Percentiles rank a stretch among this genome's conserved stretches.
phyloP scores from a whole-genome alignment of 306 rosid genomes.

The Mimosa pudica region DNA sequence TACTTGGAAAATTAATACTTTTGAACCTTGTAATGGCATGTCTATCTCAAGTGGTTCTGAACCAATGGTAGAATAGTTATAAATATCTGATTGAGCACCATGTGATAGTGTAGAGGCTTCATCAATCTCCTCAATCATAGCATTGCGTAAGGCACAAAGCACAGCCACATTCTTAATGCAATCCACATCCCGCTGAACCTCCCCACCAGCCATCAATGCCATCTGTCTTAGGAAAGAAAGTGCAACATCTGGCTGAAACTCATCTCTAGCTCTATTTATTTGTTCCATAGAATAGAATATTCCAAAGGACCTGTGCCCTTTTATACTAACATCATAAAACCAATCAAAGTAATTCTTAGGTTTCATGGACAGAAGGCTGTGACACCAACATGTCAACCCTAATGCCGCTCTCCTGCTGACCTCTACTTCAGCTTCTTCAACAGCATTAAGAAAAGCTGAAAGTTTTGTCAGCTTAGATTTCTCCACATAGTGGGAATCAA shows the following conservation, averaged over 20 bases:
- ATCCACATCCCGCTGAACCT: not conserved
- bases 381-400: constrained; percentile 30
- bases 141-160: not conserved
- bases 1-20: not conserved
- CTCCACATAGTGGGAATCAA: constrained; percentile 21
- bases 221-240: constrained; percentile 17
- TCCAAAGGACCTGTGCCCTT: not conserved
- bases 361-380: not conserved
- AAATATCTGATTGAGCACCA: not conserved
- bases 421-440: constrained; percentile 16
- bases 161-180: not conserved
- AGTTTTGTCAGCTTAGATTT: constrained; percentile 6
- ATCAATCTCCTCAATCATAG: constrained; percentile 2
- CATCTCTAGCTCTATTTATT: constrained; percentile 11
- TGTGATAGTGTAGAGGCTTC: not conserved
- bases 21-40: constrained; percentile 3
- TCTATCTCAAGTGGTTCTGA: not conserved
- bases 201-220: constrained; percentile 1
- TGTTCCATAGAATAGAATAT: constrained; percentile 8
- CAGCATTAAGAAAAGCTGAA: constrained; percentile 5
- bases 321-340: constrained; percentile 10
- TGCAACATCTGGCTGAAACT: not conserved
- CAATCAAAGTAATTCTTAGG: constrained; percentile 3
- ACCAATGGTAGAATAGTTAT: not conserved
- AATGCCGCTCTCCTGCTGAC: constrained; percentile 13